These are phyloP conservation scores for Torulaspora indica DNA, from an alignment of 805 yeast species.

Conservation along the genomic window DNA sequence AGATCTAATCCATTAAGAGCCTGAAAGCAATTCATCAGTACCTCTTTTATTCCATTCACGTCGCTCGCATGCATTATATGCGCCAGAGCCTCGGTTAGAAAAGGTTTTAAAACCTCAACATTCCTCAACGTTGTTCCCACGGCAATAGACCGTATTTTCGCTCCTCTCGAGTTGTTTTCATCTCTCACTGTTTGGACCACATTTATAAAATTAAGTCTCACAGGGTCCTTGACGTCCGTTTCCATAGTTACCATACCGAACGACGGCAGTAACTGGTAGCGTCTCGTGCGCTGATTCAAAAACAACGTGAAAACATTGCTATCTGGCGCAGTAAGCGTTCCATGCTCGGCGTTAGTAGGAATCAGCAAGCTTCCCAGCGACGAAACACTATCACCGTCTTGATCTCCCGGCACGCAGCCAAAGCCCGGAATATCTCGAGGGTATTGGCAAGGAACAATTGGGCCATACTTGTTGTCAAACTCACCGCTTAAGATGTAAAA, in stretches of 20 bases:
- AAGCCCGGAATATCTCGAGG: constrained; percentile 45
- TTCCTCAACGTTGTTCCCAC: constrained; percentile 50
- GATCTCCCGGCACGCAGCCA: constrained; percentile 28
- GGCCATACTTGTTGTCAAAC: constrained; percentile 75
- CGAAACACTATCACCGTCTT: constrained; percentile 15
- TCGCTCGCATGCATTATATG: constrained; percentile 24
- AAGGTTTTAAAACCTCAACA: constrained; percentile 55
- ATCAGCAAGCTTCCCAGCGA: constrained; percentile 52
- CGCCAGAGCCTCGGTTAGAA: constrained; percentile 49
- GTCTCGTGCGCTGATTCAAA: constrained; percentile 27
- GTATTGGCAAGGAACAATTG: constrained; percentile 55
- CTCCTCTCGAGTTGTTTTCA: constrained; percentile 48
- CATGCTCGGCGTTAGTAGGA: constrained; percentile 54
- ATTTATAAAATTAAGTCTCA: constrained; percentile 52
- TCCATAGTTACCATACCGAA: constrained; percentile 19
- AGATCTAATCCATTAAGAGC: constrained; percentile 30
- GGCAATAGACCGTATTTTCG: constrained; percentile 54
- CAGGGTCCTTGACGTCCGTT: constrained; percentile 15
- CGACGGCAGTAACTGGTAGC: constrained; percentile 27
- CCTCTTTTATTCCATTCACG: constrained; percentile 5
- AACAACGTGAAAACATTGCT: constrained; percentile 54
- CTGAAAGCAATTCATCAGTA: constrained; percentile 24
- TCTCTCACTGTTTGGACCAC: constrained; percentile 49
- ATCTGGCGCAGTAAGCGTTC: constrained; percentile 47
- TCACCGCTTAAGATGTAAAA: constrained; percentile 65